Evolutionary conservation across 2,329 filamentous ascomycete species (phyloP).

Genomic region (Xylariaceae sp.): DNA sequence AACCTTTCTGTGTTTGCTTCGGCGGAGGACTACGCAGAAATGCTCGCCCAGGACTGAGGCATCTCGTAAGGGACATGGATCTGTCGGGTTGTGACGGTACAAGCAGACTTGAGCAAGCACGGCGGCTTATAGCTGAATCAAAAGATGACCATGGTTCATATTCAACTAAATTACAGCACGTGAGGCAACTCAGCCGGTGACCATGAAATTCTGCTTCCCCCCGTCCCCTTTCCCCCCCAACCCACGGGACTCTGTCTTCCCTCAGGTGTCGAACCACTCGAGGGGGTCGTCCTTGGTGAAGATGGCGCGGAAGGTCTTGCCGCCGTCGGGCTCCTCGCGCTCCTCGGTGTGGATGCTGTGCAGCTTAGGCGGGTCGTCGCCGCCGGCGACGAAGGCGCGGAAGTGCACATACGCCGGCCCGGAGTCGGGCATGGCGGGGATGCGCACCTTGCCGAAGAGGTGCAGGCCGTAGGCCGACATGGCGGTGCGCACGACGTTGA

Average conservation of each 20-base stretch:
- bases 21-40: conserved; percentile 83
- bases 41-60: conserved; percentile 67
- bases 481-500: conserved; percentile 37
- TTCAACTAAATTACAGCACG: neutral
- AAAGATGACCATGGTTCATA: too few species aligned
- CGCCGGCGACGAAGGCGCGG: conserved; percentile 36
- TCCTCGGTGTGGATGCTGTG: conserved; percentile 43
- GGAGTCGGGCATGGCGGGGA: conserved; percentile 32
- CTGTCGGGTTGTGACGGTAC: too few species aligned
- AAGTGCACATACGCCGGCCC: conserved; percentile 39
- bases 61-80: conserved; percentile 12
- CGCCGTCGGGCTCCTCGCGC: conserved; percentile 32
- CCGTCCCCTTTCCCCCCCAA: neutral
- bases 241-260: too few species aligned
- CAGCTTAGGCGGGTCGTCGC: conserved; percentile 31
- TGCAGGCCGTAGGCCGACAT: conserved; percentile 40
- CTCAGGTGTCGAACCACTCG: conserved; percentile 47
- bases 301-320: conserved; percentile 37
- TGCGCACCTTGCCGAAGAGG: conserved; percentile 40
- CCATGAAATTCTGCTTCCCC: neutral
- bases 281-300: conserved; percentile 38
- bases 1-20: conserved; percentile 88
- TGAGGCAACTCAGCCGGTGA: neutral
- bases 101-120: too few species aligned
- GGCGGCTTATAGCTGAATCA: too few species aligned